Evolutionary conservation across 106 monocot species (phyloP), one percentile per base, ranked within the genome.

Genomic region (Gastrodia elata): DNA sequence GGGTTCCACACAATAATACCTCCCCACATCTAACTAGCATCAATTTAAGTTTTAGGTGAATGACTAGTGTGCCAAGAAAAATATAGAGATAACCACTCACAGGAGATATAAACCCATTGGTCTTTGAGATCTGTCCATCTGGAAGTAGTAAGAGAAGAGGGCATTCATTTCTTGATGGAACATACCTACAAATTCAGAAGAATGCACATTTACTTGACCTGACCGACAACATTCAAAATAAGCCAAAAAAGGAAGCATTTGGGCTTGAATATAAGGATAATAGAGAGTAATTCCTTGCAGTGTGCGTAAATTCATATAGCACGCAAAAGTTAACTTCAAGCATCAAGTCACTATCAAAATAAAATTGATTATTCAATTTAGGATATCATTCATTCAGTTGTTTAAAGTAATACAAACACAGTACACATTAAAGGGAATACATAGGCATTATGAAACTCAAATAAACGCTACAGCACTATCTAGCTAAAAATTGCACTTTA

Each of bases 51-150:
- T 15, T 67, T 38, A 33, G 37, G 34, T 38, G n/a, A 38, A 37
- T 38, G 34, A n/a, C 5, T 36, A 67, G 8, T 20, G 38, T 67
- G 67, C 18, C 5, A 38, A 35, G 5, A 36, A 36, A 18, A 22
- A 35, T 39, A 5, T 2, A 76, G 32, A 8, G 16, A 68, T 32
- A 38, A 74, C 15, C 40, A 75, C 88, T 88, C 78, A 97, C 97
- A 65, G 97, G 97, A 80, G 97, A 97, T 80, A 93, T 88, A 82
- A 93, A 97, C 40, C 86, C 84, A 83, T 97, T 93, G 43, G 90
- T 90, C 80, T 73, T 83, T 8, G 92, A 97, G 35, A 69, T 79
- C 42, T 84, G 80, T 28, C 88, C 90, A 77, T 91, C 75, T 33
- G 90, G 90, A 77, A 93, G 86, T 18, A 55, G 78, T 68, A 97